Evolutionary conservation across 345 rosid genomes (phyloP).

Genomic region (Gossypium mustelinum): DNA sequence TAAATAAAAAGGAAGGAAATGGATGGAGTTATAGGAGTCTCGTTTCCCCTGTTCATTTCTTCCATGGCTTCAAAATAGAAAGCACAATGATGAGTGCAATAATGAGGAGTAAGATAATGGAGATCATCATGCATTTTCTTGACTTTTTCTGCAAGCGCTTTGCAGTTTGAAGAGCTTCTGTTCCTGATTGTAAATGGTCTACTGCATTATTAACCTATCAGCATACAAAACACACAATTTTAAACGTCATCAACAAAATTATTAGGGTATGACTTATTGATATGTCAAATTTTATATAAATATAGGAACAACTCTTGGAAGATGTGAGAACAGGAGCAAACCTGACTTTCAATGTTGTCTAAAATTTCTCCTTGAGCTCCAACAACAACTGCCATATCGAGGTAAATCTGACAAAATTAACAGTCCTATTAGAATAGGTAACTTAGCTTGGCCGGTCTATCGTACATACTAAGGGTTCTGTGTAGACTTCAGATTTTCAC

Average conservation of each 20-base stretch:
- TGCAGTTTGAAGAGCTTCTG: constrained; percentile 47
- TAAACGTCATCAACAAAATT: neutral
- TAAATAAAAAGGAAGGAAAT: neutral
- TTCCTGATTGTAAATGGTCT: constrained; percentile 50
- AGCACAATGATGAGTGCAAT: constrained; percentile 51
- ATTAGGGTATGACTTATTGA: neutral
- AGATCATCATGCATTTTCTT: constrained; percentile 66
- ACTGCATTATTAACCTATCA: constrained; percentile 46
- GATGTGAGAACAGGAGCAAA: constrained; percentile 24
- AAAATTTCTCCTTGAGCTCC: constrained; percentile 71
- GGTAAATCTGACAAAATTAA: constrained; percentile 43
- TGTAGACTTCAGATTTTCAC: constrained; percentile 28
- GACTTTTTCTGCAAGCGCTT: constrained; percentile 49
- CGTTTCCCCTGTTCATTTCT: constrained; percentile 21
- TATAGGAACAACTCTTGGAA: neutral
- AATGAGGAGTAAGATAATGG: constrained; percentile 46
- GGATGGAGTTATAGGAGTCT: neutral
- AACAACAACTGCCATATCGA: constrained; percentile 69
- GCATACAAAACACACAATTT: neutral
- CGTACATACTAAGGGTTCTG: neutral
- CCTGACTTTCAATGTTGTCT: constrained; percentile 73
- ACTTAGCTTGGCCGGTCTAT: neutral
- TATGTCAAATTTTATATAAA: no score
- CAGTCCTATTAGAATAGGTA: constrained; percentile 13
- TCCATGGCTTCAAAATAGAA: constrained; percentile 58